Percentiles rank a stretch among this genome's conserved stretches.
Conservation (phyloP, 2,329 filamentous ascomycete genomes). For the Immersiporthe knoxdaviesiana region DNA sequence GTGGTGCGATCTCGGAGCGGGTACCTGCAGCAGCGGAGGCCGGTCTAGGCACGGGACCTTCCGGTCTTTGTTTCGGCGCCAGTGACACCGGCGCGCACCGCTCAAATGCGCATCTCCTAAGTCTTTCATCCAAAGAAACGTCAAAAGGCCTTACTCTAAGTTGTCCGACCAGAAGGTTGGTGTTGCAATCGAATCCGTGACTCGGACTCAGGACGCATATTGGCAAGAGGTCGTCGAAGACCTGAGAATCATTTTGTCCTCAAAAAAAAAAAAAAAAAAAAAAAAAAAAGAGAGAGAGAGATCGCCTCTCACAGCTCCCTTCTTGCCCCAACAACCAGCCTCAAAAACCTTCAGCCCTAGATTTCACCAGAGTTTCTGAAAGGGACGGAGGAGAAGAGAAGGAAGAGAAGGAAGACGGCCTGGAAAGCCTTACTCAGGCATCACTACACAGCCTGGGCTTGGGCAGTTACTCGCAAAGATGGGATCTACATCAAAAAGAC, state of each 20-base stretch:
- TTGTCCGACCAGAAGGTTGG: background rate
- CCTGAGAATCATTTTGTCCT: too few species aligned
- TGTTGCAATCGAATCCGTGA: background rate
- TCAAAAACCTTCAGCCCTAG: background rate
- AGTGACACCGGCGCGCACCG: background rate
- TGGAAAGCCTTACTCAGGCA: background rate
- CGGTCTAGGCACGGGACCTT: background rate
- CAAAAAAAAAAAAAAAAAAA: too few species aligned
- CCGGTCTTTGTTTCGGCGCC: background rate
- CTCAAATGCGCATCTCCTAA: slow-evolving; percentile 4
- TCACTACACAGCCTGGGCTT: background rate
- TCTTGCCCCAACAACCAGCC: background rate
- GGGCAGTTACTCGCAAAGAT: slow-evolving; percentile 29
- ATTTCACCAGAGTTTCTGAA: background rate
- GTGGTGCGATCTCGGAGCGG: slow-evolving; percentile 1
- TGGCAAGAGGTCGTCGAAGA: background rate
- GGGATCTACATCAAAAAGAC: slow-evolving; percentile 37
- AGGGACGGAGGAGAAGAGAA: background rate
- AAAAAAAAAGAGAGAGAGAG: too few species aligned
- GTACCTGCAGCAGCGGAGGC: background rate
- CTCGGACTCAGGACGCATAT: background rate
- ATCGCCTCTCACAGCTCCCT: background rate
- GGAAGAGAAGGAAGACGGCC: too few species aligned
- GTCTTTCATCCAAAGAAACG: background rate
- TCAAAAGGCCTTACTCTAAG: background rate